These are phyloP conservation scores for Penicillium subrubescens DNA, from an alignment of 495 filamentous ascomycete genomes.

Conservation along the genomic window DNA sequence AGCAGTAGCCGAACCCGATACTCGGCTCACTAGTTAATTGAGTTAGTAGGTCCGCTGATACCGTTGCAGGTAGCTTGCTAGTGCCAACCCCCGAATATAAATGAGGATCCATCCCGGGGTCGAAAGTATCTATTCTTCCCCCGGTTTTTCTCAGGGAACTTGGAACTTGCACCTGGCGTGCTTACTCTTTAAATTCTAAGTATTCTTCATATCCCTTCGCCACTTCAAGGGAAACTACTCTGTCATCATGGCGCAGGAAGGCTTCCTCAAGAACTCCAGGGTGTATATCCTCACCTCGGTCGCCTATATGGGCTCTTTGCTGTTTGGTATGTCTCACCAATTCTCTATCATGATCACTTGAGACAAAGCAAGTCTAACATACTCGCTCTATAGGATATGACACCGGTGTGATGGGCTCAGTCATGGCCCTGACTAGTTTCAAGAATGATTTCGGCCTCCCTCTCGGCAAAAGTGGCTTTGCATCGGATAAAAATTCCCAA, in stretches of 20 bases:
- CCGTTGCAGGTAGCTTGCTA: slow-evolving; percentile 5
- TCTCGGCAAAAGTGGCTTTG: slow-evolving; percentile 30
- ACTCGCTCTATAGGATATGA: slow-evolving; percentile 44
- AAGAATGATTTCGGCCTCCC: slow-evolving; percentile 56
- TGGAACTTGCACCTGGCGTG: slow-evolving; percentile 7
- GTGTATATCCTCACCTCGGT: slow-evolving; percentile 57
- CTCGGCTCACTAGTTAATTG: slow-evolving; percentile 5
- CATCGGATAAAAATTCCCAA: slow-evolving; percentile 39
- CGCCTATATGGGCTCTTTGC: slow-evolving; percentile 55
- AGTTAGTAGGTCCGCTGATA: not conserved
- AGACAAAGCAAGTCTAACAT: not conserved
- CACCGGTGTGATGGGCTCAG: slow-evolving; percentile 61
- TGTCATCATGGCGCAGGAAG: slow-evolving; percentile 21
- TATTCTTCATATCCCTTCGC: not conserved
- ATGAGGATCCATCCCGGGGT: slow-evolving; percentile 10
- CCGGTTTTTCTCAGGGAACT: not conserved
- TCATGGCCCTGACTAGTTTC: slow-evolving; percentile 57
- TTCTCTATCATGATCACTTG: not conserved
- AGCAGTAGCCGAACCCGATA: slow-evolving; percentile 9
- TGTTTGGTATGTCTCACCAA: slow-evolving; percentile 43
- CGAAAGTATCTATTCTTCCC: not conserved
- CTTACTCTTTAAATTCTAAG: not conserved
- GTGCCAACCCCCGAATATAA: slow-evolving; percentile 14
- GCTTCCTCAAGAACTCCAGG: slow-evolving; percentile 53
- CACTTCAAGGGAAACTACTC: not conserved